Evolutionary conservation across 139 green algal genomes (phyloP).

Genomic region (Medakamo hakoo): DNA sequence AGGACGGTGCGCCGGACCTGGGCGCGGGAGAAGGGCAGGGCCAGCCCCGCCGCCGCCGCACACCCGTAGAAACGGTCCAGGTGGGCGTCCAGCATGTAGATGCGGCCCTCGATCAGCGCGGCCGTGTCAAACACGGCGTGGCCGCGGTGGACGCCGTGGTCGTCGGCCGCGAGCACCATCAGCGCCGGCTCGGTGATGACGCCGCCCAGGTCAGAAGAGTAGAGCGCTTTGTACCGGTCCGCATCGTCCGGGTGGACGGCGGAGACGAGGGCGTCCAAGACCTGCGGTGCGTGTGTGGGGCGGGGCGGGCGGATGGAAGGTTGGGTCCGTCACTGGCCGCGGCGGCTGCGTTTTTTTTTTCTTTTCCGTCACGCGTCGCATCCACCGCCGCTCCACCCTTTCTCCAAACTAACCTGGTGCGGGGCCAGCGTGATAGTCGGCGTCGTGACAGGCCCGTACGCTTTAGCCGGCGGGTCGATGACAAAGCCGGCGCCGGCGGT

Average conservation of each 20-base stretch:
- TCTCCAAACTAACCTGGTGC: too few relatives aligned
- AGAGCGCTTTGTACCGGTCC: constrained; percentile 46
- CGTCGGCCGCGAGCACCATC: constrained; percentile 66
- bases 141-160: constrained; percentile 75
- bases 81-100: constrained; percentile 63
- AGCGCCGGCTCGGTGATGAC: constrained; percentile 59
- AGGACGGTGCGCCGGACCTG: constrained; percentile 47
- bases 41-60: constrained; percentile 32
- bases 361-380: too few relatives aligned
- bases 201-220: constrained; percentile 53
- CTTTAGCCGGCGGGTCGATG: too few relatives aligned
- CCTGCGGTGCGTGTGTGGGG: constrained; percentile 2
- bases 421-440: too few relatives aligned
- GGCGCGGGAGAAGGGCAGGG: constrained; percentile 16
- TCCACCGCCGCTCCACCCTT: too few relatives aligned
- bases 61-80: constrained; percentile 34
- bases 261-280: neutral
- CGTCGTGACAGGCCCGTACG: too few relatives aligned
- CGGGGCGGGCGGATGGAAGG: too few relatives aligned
- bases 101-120: constrained; percentile 37
- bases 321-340: too few relatives aligned
- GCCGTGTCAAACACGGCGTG: constrained; percentile 71
- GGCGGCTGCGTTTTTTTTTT: too few relatives aligned
- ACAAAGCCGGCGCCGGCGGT: too few relatives aligned
- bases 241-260: neutral